Evolutionary conservation across 2,329 filamentous ascomycete genomes (phyloP).

Genomic region (Cercospora canescens): DNA sequence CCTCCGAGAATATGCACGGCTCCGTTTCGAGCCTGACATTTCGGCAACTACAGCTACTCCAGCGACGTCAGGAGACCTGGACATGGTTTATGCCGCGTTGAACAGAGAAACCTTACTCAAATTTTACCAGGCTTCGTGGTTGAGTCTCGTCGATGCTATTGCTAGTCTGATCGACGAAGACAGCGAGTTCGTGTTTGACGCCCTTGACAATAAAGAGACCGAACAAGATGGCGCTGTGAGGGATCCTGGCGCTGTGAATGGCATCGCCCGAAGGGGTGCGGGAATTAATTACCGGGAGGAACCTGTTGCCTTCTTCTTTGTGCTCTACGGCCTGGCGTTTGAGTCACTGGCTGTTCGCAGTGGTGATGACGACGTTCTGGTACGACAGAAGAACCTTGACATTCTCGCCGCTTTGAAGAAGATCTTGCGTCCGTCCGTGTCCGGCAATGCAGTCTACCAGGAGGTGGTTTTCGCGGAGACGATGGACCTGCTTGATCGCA

Average conservation of each 20-base stretch:
- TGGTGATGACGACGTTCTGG: constrained; percentile 48
- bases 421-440: constrained; percentile 90
- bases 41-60: constrained; percentile 82
- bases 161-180: constrained; percentile 97
- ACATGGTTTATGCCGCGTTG: constrained; percentile 90
- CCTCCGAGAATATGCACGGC: constrained; percentile 85
- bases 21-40: constrained; percentile 96
- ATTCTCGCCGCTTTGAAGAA: constrained; percentile 92
- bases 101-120: constrained; percentile 90
- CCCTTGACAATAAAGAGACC: constrained; percentile 76
- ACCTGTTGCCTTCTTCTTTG: constrained; percentile 97
- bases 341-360: constrained; percentile 88
- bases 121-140: constrained; percentile 97
- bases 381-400: constrained; percentile 56
- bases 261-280: constrained; percentile 58
- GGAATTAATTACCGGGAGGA: constrained; percentile 98
- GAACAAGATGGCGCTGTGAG: constrained; percentile 19
- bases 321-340: constrained; percentile 93
- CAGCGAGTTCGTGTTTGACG: constrained; percentile 96
- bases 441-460: constrained; percentile 93
- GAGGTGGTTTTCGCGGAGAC: constrained; percentile 96
- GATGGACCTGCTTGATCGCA: constrained; percentile 89
- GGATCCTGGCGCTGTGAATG: constrained; percentile 17
- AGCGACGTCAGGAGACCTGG: constrained; percentile 70
- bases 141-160: constrained; percentile 95